phyloP scores from a whole-genome alignment of 1,284 basidiomycete species.

The Coniferiporia weirii region DNA sequence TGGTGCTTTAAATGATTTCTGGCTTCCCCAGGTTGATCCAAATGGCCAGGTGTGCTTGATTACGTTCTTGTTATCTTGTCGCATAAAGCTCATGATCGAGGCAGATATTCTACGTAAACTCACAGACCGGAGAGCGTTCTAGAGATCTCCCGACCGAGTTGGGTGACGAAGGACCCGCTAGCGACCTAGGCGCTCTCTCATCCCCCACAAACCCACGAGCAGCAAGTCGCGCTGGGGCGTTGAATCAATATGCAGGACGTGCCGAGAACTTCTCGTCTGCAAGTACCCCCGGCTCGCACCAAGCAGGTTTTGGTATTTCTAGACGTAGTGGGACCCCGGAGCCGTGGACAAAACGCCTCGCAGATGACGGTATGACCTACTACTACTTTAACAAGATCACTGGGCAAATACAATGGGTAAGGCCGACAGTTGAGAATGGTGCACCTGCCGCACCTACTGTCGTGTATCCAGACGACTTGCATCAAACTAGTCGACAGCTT shows the following conservation, averaged over 20 bases:
- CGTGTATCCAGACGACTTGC: conserved; percentile 3
- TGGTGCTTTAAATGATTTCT: conserved; percentile 56
- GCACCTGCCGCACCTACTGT: background rate
- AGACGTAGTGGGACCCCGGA: conserved; percentile 60
- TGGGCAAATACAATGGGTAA: conserved; percentile 63
- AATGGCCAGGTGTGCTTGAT: conserved; percentile 57
- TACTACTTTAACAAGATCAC: conserved; percentile 75
- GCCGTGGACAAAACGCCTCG: conserved; percentile 74
- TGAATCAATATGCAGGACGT: conserved; percentile 34
- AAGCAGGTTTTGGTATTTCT: conserved; percentile 56
- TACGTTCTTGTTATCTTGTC: conserved; percentile 8
- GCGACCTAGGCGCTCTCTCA: conserved; percentile 53
- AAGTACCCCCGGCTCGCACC: conserved; percentile 22
- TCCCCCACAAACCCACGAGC: conserved; percentile 49
- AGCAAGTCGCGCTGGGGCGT: conserved; percentile 45
- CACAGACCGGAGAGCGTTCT: conserved; percentile 81
- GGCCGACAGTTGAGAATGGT: conserved; percentile 38
- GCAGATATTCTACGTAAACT: conserved; percentile 88
- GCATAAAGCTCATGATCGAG: conserved; percentile 3
- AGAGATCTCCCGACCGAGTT: conserved; percentile 78
- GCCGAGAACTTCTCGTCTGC: conserved; percentile 21
- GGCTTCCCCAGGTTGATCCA: conserved; percentile 69
- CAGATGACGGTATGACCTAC: conserved; percentile 80
- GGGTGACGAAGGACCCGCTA: conserved; percentile 52
- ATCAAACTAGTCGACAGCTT: conserved; percentile 8